Percentiles rank a stretch among this genome's conserved stretches.
These are phyloP conservation scores for Aspergillus viridinutans DNA, from an alignment of 2,329 filamentous ascomycete genomes.

Conservation along the genomic window DNA sequence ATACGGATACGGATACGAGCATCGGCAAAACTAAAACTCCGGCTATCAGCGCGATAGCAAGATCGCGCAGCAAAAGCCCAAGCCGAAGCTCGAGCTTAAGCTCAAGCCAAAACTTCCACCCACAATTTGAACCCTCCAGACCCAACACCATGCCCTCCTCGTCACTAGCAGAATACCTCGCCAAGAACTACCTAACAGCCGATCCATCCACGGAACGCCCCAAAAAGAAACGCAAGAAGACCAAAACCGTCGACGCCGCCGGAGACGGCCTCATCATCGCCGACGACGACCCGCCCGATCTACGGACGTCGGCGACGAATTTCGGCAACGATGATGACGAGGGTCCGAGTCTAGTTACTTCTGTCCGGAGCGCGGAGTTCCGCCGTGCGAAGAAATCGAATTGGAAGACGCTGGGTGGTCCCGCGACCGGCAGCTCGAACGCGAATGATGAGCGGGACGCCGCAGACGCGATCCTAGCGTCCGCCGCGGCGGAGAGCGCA, in stretches of 20 bases:
- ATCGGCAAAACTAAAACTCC: not conserved
- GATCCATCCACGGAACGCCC: conserved; percentile 47
- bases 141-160: conserved; percentile 44
- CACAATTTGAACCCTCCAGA: not conserved
- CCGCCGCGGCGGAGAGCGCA: conserved; percentile 63
- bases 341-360: conserved; percentile 26
- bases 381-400: conserved; percentile 71
- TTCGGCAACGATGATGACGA: conserved; percentile 35
- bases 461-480: conserved; percentile 74
- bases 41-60: not conserved
- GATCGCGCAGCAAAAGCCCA: not conserved
- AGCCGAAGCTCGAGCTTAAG: not conserved
- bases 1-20: not conserved
- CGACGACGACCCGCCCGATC: conserved; percentile 38
- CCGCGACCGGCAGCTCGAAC: conserved; percentile 6
- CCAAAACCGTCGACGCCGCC: conserved; percentile 45
- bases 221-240: conserved; percentile 56
- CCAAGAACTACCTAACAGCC: conserved; percentile 81
- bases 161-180: conserved; percentile 76
- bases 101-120: not conserved
- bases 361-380: conserved; percentile 48
- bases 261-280: conserved; percentile 37
- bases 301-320: conserved; percentile 26
- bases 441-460: conserved; percentile 55
- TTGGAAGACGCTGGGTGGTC: conserved; percentile 68